Evolutionary conservation across 805 yeast genomes (phyloP), one percentile per base, ranked within the genome.

Genomic region (Metschnikowia cubensis): DNA sequence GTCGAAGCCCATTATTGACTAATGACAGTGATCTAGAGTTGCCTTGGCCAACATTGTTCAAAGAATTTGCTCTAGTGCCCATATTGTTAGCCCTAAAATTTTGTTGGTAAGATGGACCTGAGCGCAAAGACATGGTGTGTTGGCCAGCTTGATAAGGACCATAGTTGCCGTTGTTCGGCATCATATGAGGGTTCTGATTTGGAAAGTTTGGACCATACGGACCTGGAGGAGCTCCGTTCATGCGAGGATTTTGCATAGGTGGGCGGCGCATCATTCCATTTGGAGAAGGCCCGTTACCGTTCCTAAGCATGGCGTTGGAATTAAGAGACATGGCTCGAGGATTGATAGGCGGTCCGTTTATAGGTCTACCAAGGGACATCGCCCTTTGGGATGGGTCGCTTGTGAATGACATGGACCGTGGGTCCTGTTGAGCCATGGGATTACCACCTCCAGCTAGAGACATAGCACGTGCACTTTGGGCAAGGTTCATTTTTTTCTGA

Each of bases 401-500:
- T 7, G 54, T 50, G 31, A 60, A 53, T 3, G 66, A 57, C 64
- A 70, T 70, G 15, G 76, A 59, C 37, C 77, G 58, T 10, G 73
- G 71, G 34, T 56, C 58, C 14, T 50, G 50, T 22, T 49, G 42
- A 38, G 53, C 51, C 68, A 63, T 66, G 36, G 68, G 75, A 54
- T 58, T 68, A 3, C 56, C 63, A 44, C 69, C 71, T 2, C 72
- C 66, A 35, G 65, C 70, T 59, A 73, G 62, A 14, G 75, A 65
- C 69, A 66, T 73, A 6, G 78, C 75, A 39, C 77, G 63, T 1
- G 83, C 79, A 43, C 80, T 72, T 10, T 70, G 69, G 15, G 71
- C 71, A 56, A 75, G 62, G 18, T 80, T 79, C 62, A 76, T 60
- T 61, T 87, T 87, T 70, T 82, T 85, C 61, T 82, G 84, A 4